Evolutionary conservation across 2,329 filamentous ascomycete genomes (phyloP).

Genomic region (Graphilbum ipis-grandicollis): DNA sequence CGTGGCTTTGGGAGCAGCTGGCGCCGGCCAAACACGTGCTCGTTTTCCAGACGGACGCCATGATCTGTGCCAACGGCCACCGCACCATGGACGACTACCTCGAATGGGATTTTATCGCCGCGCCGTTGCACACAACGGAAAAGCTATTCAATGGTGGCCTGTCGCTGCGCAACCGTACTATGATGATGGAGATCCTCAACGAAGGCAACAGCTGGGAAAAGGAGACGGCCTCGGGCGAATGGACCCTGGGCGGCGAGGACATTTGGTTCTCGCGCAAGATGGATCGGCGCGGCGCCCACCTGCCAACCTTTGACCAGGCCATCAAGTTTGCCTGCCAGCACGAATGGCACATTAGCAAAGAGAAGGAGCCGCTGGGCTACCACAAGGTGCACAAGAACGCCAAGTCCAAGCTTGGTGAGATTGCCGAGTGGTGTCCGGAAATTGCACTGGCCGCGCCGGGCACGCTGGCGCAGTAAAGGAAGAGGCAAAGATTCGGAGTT

Average conservation of each 20-base stretch:
- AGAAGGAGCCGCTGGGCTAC: slow-evolving; percentile 10
- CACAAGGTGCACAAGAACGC: slow-evolving; percentile 12
- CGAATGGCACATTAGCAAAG: slow-evolving; percentile 8
- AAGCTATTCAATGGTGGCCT: slow-evolving; percentile 19
- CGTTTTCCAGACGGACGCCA: slow-evolving; percentile 21
- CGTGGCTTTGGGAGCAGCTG: slow-evolving; percentile 21
- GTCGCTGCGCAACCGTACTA: slow-evolving; percentile 17
- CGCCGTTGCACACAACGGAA: slow-evolving; percentile 12
- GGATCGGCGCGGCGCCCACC: slow-evolving; percentile 6
- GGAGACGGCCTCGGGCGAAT: slow-evolving; percentile 16
- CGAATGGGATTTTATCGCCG: slow-evolving; percentile 19
- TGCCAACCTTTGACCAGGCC: slow-evolving; percentile 8
- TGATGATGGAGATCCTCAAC: slow-evolving; percentile 24
- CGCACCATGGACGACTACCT: slow-evolving; percentile 18
- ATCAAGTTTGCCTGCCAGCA: slow-evolving; percentile 11
- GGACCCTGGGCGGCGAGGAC: slow-evolving; percentile 11
- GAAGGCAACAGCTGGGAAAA: slow-evolving; percentile 16
- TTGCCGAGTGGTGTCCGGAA: slow-evolving; percentile 11
- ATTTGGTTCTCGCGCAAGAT: slow-evolving; percentile 12
- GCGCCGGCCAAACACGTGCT: slow-evolving; percentile 16
- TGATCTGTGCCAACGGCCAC: slow-evolving; percentile 16
- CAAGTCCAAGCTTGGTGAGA: slow-evolving; percentile 5
- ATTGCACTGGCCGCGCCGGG: slow-evolving; percentile 9
- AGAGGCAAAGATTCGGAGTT: no score
- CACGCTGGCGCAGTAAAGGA: slow-evolving; percentile 3